Percentiles rank a stretch among this genome's conserved stretches.
These are phyloP conservation scores for Ampelocalamus luodianensis DNA, from an alignment of 176 grass and related monocot genomes.

Conservation along the genomic window DNA sequence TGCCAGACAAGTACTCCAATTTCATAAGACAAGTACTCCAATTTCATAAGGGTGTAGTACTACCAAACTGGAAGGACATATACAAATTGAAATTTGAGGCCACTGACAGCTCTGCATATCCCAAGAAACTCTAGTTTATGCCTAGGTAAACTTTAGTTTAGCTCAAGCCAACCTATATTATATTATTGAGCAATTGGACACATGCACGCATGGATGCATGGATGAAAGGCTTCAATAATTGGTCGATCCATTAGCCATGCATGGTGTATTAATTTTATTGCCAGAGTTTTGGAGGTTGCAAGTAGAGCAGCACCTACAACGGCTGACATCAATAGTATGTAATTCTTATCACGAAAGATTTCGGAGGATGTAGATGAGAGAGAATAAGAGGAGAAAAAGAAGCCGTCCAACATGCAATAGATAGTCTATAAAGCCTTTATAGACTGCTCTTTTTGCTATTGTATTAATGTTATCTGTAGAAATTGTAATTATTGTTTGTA, in stretches of 20 bases:
- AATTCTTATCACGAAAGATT: too few species aligned
- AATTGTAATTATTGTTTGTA: too few species aligned
- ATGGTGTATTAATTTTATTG: background rate
- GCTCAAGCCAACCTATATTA: constrained; percentile 6
- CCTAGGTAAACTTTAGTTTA: constrained; percentile 24
- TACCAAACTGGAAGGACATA: background rate
- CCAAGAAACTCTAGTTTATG: constrained; percentile 18
- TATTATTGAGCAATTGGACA: constrained; percentile 33
- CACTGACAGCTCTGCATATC: constrained; percentile 42
- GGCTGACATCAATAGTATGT: too few species aligned
- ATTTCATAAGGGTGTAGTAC: background rate
- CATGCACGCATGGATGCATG: constrained; percentile 35
- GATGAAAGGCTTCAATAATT: constrained; percentile 52
- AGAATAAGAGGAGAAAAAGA: too few species aligned
- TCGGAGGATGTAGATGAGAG: too few species aligned
- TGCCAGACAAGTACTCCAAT: constrained; percentile 17
- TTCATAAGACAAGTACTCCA: background rate
- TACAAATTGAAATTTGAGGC: constrained; percentile 23
- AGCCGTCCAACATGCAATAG: too few species aligned
- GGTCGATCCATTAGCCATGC: background rate
- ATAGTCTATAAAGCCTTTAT: too few species aligned
- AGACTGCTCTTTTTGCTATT: too few species aligned
- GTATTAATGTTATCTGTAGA: too few species aligned
- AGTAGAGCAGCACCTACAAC: background rate
- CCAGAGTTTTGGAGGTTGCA: background rate